Evolutionary conservation across 345 rosid species (phyloP).

Genomic region (Arabidopsis thaliana): DNA sequence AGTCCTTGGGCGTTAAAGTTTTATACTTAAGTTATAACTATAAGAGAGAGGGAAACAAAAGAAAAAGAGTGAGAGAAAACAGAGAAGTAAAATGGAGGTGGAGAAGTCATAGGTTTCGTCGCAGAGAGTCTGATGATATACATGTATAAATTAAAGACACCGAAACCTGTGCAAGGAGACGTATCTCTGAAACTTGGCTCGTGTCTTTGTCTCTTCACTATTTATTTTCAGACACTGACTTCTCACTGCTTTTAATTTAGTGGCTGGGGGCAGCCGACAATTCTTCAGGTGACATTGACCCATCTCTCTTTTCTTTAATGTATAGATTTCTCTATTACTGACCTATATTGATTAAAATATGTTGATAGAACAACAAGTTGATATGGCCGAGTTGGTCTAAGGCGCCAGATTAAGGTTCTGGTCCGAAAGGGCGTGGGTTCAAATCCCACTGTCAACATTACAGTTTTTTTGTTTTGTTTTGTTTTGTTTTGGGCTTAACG

Average conservation of each 20-base stretch:
- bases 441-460: conserved; percentile 89
- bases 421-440: conserved; percentile 99
- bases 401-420: conserved; percentile 99
- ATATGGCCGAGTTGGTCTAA: conserved; percentile 99
- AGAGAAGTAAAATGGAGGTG: conserved; percentile 19
- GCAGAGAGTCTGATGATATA: not conserved
- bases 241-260: conserved; percentile 33
- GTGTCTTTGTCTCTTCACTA: conserved; percentile 40
- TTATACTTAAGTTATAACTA: not conserved
- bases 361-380: conserved; percentile 44
- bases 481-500: not conserved
- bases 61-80: not conserved
- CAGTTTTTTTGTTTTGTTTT: not conserved
- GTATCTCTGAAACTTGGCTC: conserved; percentile 39
- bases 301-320: conserved; percentile 9
- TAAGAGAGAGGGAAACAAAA: not conserved
- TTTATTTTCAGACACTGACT: conserved; percentile 40
- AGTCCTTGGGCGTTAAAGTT: not conserved
- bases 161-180: conserved; percentile 35
- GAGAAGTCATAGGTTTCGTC: conserved; percentile 46
- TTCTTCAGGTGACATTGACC: conserved; percentile 47
- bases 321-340: no score
- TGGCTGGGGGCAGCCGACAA: conserved; percentile 43
- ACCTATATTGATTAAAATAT: no score
- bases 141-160: conserved; percentile 24